Conservation (phyloP, 306 rosid species). For the Urtica urens region DNA sequence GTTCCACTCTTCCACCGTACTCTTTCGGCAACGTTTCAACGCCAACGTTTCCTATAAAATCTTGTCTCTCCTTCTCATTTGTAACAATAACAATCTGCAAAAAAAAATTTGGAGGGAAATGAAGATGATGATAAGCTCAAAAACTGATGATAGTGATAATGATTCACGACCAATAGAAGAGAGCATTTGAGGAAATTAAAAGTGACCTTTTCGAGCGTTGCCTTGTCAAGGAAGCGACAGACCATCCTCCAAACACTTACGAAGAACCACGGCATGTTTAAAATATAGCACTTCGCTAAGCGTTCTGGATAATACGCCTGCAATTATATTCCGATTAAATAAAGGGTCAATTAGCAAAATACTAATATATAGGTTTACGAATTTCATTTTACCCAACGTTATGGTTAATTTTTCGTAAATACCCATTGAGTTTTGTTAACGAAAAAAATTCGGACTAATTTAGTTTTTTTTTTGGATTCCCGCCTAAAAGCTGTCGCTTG, state of each 20-base stretch:
- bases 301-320: slow-evolving; percentile 96
- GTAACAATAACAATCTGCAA: slow-evolving; percentile 70
- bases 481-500: too few species aligned
- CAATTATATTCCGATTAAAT: too few species aligned
- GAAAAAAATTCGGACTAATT: too few species aligned
- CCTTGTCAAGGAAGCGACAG: slow-evolving; percentile 73
- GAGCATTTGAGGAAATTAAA: background rate
- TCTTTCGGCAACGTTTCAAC: slow-evolving; percentile 69
- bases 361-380: too few species aligned
- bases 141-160: background rate
- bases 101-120: slow-evolving; percentile 1
- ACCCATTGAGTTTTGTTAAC: too few species aligned
- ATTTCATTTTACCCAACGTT: too few species aligned
- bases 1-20: slow-evolving; percentile 77
- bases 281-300: slow-evolving; percentile 49
- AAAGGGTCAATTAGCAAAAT: too few species aligned
- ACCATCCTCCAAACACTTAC: slow-evolving; percentile 82
- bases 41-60: slow-evolving; percentile 52
- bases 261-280: slow-evolving; percentile 82
- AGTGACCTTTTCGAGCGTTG: slow-evolving; percentile 65
- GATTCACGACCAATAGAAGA: background rate
- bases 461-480: too few species aligned
- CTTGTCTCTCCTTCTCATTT: slow-evolving; percentile 46
- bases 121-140: too few species aligned
- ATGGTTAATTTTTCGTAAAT: too few species aligned